These are phyloP conservation scores for Excoecaria agallocha DNA, from an alignment of 345 rosid genomes.

Conservation along the genomic window DNA sequence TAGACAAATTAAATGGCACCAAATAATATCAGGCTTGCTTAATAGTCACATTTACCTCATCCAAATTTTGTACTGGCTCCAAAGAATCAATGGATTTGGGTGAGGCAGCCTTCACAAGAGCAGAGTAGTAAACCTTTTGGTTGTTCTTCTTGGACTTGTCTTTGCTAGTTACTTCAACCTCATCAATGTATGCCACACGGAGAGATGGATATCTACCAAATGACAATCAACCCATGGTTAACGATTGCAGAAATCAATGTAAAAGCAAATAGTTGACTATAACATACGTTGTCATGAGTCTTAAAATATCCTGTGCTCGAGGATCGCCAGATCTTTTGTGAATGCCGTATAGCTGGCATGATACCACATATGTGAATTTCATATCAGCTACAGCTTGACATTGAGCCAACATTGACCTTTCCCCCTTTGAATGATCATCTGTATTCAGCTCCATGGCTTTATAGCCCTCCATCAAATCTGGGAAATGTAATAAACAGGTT, in stretches of 20 bases:
- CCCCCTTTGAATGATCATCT: conserved; percentile 68
- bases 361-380: conserved; percentile 93
- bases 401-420: conserved; percentile 76
- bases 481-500: conserved; percentile 25
- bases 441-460: conserved; percentile 78
- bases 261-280: conserved; percentile 9
- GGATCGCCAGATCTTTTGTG: conserved; percentile 78
- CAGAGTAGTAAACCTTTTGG: conserved; percentile 79
- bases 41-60: conserved; percentile 56
- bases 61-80: conserved; percentile 77
- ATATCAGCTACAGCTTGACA: conserved; percentile 99
- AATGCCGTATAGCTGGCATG: conserved; percentile 95
- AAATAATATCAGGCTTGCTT: not conserved
- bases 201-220: conserved; percentile 88
- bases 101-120: conserved; percentile 75
- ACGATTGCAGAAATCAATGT: conserved; percentile 11
- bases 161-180: conserved; percentile 81
- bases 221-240: conserved; percentile 10
- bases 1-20: not conserved
- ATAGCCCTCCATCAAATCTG: conserved; percentile 95
- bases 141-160: conserved; percentile 63
- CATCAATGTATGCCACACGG: conserved; percentile 97
- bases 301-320: conserved; percentile 86
- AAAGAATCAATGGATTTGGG: conserved; percentile 87
- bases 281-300: conserved; percentile 81